These are phyloP conservation scores for Xylaria hypoxylon DNA, from an alignment of 2,329 filamentous ascomycete genomes.

Conservation along the genomic window DNA sequence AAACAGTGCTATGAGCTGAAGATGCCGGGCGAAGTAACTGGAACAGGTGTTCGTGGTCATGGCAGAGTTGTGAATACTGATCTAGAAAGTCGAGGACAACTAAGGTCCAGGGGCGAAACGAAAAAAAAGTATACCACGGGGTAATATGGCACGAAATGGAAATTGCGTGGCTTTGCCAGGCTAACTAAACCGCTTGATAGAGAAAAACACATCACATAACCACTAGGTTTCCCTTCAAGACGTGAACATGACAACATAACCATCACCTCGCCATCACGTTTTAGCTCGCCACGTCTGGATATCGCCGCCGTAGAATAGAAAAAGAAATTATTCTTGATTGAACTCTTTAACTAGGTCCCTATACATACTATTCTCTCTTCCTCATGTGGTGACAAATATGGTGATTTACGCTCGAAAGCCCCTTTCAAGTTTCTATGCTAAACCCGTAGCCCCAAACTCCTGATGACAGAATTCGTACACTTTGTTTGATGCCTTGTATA, in stretches of 20 bases:
- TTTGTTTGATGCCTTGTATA: constrained; percentile 26
- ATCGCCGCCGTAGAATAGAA: constrained; percentile 10
- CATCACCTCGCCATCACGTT: background rate
- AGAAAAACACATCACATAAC: background rate
- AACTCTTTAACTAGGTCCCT: constrained; percentile 28
- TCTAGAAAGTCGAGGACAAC: background rate
- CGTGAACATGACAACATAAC: background rate
- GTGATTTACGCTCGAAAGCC: constrained; percentile 26
- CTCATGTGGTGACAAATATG: constrained; percentile 9
- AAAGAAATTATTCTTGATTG: constrained; percentile 37
- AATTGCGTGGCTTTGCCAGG: background rate
- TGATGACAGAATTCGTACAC: constrained; percentile 38
- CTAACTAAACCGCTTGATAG: background rate
- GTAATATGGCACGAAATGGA: constrained; percentile 2
- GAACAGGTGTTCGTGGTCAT: background rate
- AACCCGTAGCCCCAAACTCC: constrained; percentile 36
- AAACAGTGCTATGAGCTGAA: background rate
- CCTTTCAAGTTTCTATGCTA: constrained; percentile 31
- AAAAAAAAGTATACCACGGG: background rate
- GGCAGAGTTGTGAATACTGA: background rate
- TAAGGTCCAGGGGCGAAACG: background rate
- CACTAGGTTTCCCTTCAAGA: background rate
- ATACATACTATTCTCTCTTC: constrained; percentile 22
- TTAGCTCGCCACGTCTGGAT: background rate
- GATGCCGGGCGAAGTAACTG: background rate